A percentile compares a stretch with the other conserved stretches of the same genome.
phyloP scores from a whole-genome alignment of 208 protist genomes.

The Leishmania tropica region DNA sequence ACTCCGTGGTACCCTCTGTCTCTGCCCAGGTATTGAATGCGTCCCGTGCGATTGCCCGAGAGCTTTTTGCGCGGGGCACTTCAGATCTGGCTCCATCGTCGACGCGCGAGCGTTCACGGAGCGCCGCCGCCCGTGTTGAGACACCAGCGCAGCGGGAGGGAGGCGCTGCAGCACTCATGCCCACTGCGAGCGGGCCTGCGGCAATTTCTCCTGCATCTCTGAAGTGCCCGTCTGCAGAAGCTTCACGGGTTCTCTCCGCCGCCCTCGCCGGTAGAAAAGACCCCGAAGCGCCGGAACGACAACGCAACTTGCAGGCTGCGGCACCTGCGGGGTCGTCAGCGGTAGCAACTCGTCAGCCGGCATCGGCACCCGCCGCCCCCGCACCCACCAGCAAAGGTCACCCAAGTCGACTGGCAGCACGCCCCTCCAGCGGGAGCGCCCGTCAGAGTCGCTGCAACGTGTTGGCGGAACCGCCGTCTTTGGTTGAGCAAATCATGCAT shows the following conservation, averaged over 20 bases:
- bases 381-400: not conserved
- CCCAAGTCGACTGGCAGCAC: not conserved
- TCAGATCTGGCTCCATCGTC: not conserved
- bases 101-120: constrained; percentile 3
- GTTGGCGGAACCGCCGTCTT: not conserved
- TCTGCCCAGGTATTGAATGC: not conserved
- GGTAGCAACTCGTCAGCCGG: too few relatives aligned
- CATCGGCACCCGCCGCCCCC: not conserved
- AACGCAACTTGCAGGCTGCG: not conserved
- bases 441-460: not conserved
- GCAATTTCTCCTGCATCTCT: not conserved
- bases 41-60: constrained; percentile 6
- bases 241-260: not conserved
- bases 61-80: constrained; percentile 17
- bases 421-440: not conserved
- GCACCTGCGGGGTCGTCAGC: not conserved
- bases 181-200: not conserved
- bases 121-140: not conserved
- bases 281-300: not conserved
- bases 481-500: constrained; percentile 28
- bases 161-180: constrained; percentile 6
- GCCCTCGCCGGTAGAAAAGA: not conserved
- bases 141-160: not conserved
- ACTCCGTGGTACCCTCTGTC: not conserved
- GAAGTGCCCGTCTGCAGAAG: not conserved